Evolutionary conservation across 148 eudicot species (phyloP).

Genomic region (Heliosperma pusillum): DNA sequence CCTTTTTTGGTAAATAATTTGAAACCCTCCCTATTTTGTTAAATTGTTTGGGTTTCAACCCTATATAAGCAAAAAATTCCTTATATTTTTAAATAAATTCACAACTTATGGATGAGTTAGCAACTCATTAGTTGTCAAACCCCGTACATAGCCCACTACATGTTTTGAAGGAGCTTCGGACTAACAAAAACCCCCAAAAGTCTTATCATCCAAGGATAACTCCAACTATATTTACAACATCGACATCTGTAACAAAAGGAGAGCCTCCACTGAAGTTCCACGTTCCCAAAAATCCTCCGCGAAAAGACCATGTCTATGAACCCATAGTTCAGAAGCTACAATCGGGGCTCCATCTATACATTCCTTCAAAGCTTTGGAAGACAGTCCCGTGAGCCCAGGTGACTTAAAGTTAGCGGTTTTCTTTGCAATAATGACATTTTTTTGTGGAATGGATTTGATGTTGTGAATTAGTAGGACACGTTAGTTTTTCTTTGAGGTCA

Average conservation of each 20-base stretch:
- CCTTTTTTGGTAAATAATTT: too few species aligned
- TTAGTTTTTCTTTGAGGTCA: constrained; percentile 57
- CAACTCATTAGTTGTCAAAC: constrained; percentile 49
- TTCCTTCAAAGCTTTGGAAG: constrained; percentile 66
- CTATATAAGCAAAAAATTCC: too few species aligned
- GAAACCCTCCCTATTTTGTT: too few species aligned
- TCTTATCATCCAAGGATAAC: constrained; percentile 60
- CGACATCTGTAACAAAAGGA: constrained; percentile 73
- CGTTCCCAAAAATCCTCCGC: constrained; percentile 12
- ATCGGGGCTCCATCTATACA: constrained; percentile 34
- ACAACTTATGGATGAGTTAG: constrained; percentile 77
- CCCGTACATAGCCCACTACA: constrained; percentile 74
- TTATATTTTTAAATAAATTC: constrained; percentile 63
- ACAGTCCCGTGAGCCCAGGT: constrained; percentile 33
- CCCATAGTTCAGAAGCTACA: constrained; percentile 32
- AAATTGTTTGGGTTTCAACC: too few species aligned
- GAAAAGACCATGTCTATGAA: too few species aligned
- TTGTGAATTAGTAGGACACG: constrained; percentile 36
- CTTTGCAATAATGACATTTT: constrained; percentile 52
- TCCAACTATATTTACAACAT: constrained; percentile 85
- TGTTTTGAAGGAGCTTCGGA: constrained; percentile 67
- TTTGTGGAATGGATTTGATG: constrained; percentile 41
- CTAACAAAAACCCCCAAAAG: constrained; percentile 34
- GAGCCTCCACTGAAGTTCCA: constrained; percentile 62
- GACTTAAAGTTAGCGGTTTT: constrained; percentile 46